Evolutionary conservation across 495 filamentous ascomycete species (phyloP).

Genomic region (Clohesyomyces aquaticus): DNA sequence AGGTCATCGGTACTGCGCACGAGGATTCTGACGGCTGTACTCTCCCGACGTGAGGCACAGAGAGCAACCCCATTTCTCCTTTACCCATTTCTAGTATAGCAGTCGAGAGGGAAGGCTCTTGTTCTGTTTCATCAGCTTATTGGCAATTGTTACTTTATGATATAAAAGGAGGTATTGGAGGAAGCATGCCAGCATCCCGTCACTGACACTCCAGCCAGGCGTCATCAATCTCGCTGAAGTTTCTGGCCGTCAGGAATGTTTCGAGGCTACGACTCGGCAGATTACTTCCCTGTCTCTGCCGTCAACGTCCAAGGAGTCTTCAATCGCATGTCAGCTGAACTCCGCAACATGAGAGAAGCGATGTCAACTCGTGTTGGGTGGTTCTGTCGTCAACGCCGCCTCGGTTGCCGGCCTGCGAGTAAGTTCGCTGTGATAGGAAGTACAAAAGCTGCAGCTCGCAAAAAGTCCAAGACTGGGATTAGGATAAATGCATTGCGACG

Average conservation of each 20-base stretch:
- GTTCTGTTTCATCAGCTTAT: no score
- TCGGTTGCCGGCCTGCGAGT: constrained; percentile 60
- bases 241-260: constrained; percentile 46
- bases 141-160: no score
- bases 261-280: constrained; percentile 44
- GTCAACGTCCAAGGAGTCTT: constrained; percentile 45
- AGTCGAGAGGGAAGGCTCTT: no score
- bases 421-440: constrained; percentile 61
- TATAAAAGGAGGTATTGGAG: no score
- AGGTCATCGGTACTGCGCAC: neutral
- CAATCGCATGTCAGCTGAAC: constrained; percentile 40
- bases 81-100: no score
- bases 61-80: no score
- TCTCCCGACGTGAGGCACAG: no score
- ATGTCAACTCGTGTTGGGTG: constrained; percentile 6
- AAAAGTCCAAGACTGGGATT: constrained; percentile 19
- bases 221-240: constrained; percentile 50
- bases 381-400: constrained; percentile 60
- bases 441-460: constrained; percentile 55
- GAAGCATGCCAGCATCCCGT: no score
- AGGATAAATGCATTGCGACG: constrained; percentile 29
- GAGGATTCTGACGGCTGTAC: no score
- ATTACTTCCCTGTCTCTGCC: constrained; percentile 40
- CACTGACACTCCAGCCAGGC: constrained; percentile 17
- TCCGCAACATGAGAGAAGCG: constrained; percentile 25